A percentile compares a stretch with the other conserved stretches of the same genome.
These are phyloP conservation scores for Lachnum nothofagi DNA, from an alignment of 2,329 filamentous ascomycete species.

Conservation along the genomic window DNA sequence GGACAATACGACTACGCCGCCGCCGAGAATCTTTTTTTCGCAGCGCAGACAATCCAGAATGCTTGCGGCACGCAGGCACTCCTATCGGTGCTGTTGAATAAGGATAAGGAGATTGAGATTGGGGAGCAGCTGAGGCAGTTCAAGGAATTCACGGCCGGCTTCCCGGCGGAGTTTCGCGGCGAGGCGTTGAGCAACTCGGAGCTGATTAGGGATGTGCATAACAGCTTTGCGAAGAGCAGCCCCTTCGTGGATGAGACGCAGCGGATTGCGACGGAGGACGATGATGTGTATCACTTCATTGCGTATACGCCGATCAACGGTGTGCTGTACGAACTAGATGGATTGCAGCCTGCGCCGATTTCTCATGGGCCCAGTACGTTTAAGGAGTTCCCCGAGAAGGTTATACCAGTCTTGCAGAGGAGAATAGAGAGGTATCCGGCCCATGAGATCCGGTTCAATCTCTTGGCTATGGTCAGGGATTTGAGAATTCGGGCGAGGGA, in stretches of 20 bases:
- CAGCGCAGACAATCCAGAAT: slow-evolving; percentile 95
- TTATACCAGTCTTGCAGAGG: slow-evolving; percentile 81
- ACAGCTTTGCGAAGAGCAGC: slow-evolving; percentile 68
- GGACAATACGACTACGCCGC: slow-evolving; percentile 75
- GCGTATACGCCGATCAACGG: slow-evolving; percentile 81
- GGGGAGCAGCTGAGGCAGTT: slow-evolving; percentile 58
- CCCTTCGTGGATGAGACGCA: slow-evolving; percentile 92
- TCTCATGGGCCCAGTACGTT: slow-evolving; percentile 70
- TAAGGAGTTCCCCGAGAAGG: slow-evolving; percentile 70
- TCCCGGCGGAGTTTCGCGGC: slow-evolving; percentile 62
- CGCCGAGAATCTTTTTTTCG: slow-evolving; percentile 80
- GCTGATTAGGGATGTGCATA: slow-evolving; percentile 58
- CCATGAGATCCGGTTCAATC: slow-evolving; percentile 89
- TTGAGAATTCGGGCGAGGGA: slow-evolving; percentile 70
- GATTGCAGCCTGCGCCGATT: slow-evolving; percentile 87
- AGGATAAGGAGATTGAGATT: slow-evolving; percentile 58
- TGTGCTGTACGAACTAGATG: slow-evolving; percentile 88
- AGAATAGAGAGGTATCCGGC: slow-evolving; percentile 80
- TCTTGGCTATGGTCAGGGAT: slow-evolving; percentile 88
- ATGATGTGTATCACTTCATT: slow-evolving; percentile 97
- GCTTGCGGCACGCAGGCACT: slow-evolving; percentile 96
- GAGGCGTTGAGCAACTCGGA: slow-evolving; percentile 66
- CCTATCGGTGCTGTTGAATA: slow-evolving; percentile 85
- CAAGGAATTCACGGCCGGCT: slow-evolving; percentile 66
- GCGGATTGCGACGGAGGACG: slow-evolving; percentile 62